Evolutionary conservation across 345 rosid genomes (phyloP), one percentile per base, ranked within the genome.

Genomic region (Microcos paniculata): DNA sequence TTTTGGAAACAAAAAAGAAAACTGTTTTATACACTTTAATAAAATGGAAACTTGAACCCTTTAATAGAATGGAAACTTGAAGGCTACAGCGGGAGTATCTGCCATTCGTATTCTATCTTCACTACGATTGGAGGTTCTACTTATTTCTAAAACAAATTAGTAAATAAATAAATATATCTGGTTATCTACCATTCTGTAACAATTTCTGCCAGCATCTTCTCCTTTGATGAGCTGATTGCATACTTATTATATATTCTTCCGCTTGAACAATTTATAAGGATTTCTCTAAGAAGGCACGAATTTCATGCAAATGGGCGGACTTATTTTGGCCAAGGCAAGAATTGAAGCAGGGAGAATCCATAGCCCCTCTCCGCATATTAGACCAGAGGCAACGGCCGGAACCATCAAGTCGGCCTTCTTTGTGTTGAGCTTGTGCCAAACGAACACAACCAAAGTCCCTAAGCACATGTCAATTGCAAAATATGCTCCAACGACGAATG

Each of bases 261-360:
- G 9, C n/a, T n/a, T 8, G 57, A 68, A 31, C 73, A n/a, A 11
- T 30, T 30, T 30, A 24, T 56, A 30, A 56, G 16, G 15, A 23
- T 52, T 11, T 59, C 64, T 40, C 81, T 84, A 94, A 38, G 93
- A 78, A 73, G 80, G 61, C 46, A 81, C 38, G 78, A 95, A 95
- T 82, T 86, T 93, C 96, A 92, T 91, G 80, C 99, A 93, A 52
- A 92, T 91, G 12, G 98, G 98, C 61, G 98, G 97, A 8, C 84
- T 85, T 18, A 92, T 80, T 75, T 87, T 92, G 58, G 98, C 94
- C 72, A 92, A 81, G 19, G 98, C 98, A 69, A 94, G 97, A 57
- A 92, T 61, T 9, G 99, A 85, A 61, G 89, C 90, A 0, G 98
- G 98, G 51, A 92, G 94, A 79, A 87, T 88, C 97, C 99, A 92